These are phyloP conservation scores for Aspergillus neotritici DNA, from an alignment of 2,329 filamentous ascomycete genomes.

Conservation along the genomic window DNA sequence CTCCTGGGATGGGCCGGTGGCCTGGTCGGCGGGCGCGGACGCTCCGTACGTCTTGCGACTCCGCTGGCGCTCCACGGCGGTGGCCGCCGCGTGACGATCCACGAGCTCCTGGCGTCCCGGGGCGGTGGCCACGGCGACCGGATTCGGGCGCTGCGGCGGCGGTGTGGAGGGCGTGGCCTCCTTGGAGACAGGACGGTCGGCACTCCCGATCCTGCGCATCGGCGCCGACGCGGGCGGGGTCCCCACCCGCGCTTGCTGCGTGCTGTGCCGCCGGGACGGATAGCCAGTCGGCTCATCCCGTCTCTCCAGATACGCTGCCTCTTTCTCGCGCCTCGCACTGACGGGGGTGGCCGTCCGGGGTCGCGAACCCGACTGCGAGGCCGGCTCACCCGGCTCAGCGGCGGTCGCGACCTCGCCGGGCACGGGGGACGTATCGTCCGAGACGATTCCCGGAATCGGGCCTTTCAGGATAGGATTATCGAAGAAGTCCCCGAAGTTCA, in stretches of 20 bases:
- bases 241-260: constrained; percentile 22
- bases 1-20: constrained; percentile 28
- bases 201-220: constrained; percentile 31
- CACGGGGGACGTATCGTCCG: constrained; percentile 59
- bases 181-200: constrained; percentile 25
- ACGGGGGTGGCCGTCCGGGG: constrained; percentile 11
- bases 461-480: constrained; percentile 63
- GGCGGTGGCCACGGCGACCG: constrained; percentile 35
- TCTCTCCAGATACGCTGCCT: constrained; percentile 18
- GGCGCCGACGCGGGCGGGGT: constrained; percentile 24
- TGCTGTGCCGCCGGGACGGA: constrained; percentile 36
- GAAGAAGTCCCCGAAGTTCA: constrained; percentile 85
- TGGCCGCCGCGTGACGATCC: constrained; percentile 30
- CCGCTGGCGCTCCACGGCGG: constrained; percentile 58
- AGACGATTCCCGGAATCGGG: constrained; percentile 73
- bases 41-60: constrained; percentile 44
- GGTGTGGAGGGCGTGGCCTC: constrained; percentile 23
- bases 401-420: constrained; percentile 17
- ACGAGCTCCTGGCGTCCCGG: constrained; percentile 36
- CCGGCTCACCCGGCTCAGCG: constrained; percentile 5
- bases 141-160: constrained; percentile 28
- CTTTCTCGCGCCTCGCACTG: constrained; percentile 16
- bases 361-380: constrained; percentile 15
- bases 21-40: constrained; percentile 42
- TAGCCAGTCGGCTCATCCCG: constrained; percentile 19